Conservation (phyloP, 768 basidiomycete genomes). For the Megacollybia marginata region DNA sequence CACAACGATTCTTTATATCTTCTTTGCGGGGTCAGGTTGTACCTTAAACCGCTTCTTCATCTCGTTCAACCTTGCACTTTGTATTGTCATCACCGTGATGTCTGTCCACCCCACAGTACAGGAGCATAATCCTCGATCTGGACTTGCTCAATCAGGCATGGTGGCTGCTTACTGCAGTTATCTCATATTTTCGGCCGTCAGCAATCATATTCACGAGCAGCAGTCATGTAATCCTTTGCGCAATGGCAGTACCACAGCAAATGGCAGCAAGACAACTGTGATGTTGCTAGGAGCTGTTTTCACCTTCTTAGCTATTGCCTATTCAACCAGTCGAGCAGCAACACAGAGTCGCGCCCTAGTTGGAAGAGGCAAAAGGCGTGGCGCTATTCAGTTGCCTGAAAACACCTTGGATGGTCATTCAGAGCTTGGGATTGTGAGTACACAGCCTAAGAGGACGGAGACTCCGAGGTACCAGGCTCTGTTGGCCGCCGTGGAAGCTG, state of each 20-base stretch:
- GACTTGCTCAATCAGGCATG: constrained; percentile 92
- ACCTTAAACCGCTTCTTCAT: constrained; percentile 96
- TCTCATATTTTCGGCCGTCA: constrained; percentile 87
- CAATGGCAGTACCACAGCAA: constrained; percentile 41
- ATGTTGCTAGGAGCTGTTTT: constrained; percentile 89
- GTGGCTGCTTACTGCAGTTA: constrained; percentile 98
- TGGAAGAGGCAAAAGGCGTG: constrained; percentile 59
- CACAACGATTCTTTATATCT: constrained; percentile 84
- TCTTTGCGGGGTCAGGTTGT: constrained; percentile 85
- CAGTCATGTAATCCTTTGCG: constrained; percentile 84
- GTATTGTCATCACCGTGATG: constrained; percentile 70
- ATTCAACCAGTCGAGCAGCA: constrained; percentile 92
- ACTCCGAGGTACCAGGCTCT: constrained; percentile 90
- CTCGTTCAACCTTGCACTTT: constrained; percentile 83
- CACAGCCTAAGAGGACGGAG: constrained; percentile 79
- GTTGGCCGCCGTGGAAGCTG: constrained; percentile 92
- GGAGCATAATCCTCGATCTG: constrained; percentile 88
- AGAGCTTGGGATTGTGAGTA: constrained; percentile 70
- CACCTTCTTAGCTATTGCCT: constrained; percentile 97
- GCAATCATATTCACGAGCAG: constrained; percentile 76
- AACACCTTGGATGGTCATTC: constrained; percentile 47
- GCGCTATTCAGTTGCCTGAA: constrained; percentile 57
- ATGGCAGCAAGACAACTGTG: constrained; percentile 74
- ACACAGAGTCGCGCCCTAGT: constrained; percentile 90
- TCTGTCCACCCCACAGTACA: constrained; percentile 84